Base-by-base conservation (phyloP, 208 protist genomes). In the Phytomonas sp. region DNA sequence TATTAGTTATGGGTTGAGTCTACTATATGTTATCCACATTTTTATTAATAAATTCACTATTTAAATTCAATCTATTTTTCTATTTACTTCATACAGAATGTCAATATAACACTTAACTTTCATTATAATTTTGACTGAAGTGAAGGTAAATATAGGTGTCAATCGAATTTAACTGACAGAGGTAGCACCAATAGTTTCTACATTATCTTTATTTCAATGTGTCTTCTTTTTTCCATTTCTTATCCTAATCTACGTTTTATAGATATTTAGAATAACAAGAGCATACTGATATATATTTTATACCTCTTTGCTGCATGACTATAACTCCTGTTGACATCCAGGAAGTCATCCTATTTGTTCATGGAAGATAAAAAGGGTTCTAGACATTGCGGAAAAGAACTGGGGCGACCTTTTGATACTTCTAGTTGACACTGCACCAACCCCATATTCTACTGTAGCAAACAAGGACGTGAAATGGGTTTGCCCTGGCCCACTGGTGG, bases 381-480 rank as follows among this genome's bases (percentile, higher is more conserved):
- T 83, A n/a, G 78, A 71, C 11, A 65, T 83, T 60, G 74, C 79
- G n/a, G 70, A 79, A 32, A 60, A 65, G 4, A 62, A 77, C 31
- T 60, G 64, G 52, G 67, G 61, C 36, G 73, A 77, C 23, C 59
- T 59, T 26, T 60, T 77, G 23, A 67, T 64, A 42, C 45, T 77
- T 31, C 61, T 77, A 16, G 69, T 66, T 8, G 73, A 67, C 63
- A 66, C 61, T 30, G 45, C 52, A 1, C 73, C 73, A 23, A 42
- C 30, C 19, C 73, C 68, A 19, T 32, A 49, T 2, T 63, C 60
- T n/a, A 66, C 62, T 60, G 67, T 83, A 16, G 65, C 74, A 10
- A 40, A 45, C 37, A 37, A 68, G 2, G 73, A 71, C 14, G 31
- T 83, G 62, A 71, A 59, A 33, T 68, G 49, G 30, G 45, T 79